Evolutionary conservation across 768 basidiomycete genomes (phyloP), one percentile per base, ranked within the genome.

Genomic region (Asterophora lycoperdoides): DNA sequence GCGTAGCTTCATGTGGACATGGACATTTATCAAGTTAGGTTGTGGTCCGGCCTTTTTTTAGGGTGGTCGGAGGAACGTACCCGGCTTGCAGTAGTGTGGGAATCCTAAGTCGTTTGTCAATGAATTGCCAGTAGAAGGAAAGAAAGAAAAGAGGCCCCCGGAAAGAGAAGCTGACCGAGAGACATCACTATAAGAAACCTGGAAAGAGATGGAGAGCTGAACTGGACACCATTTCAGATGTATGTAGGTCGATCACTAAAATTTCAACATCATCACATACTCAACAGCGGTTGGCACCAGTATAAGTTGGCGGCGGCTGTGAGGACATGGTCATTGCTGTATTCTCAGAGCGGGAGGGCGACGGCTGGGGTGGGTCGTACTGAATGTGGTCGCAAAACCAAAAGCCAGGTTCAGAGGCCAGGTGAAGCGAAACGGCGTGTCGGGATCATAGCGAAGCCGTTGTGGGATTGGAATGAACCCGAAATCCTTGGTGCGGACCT

Each of bases 281-380:
- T 86, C 10, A 91, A 66, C 56, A 93, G 62, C 0, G 89, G 89
- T 68, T 89, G 87, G 52, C 83, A 86, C 55, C 91, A 93, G 60
- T 91, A 92, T 40, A 92, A 61, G 59, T 92, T 92, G n/a, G 81
- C 77, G 13, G 81, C 82, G 35, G 69, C 84, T 85, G 11, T 2
- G 13, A 28, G 49, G n/a, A 49, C 36, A 10, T 7, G 7, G 14
- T 15, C 3, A 30, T 14, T n/a, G 10, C 5, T 18, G 10, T 14
- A 26, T 15, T 7, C 26, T 34, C 20, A 4, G 8, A 3, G 7
- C 15, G 11, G 4, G 5, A 35, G 28, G 9, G 5, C 30, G 10
- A 17, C 5, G 13, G 9, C 10, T 29, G 23, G 10, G 17, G n/a
- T 29, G 13, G 35, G 23, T 23, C 48, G 46, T 41, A 76, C 73